A percentile compares a stretch with the other conserved stretches of the same genome.
Conservation (phyloP, 2,329 filamentous ascomycete species). For the Epichloe bromicola region DNA sequence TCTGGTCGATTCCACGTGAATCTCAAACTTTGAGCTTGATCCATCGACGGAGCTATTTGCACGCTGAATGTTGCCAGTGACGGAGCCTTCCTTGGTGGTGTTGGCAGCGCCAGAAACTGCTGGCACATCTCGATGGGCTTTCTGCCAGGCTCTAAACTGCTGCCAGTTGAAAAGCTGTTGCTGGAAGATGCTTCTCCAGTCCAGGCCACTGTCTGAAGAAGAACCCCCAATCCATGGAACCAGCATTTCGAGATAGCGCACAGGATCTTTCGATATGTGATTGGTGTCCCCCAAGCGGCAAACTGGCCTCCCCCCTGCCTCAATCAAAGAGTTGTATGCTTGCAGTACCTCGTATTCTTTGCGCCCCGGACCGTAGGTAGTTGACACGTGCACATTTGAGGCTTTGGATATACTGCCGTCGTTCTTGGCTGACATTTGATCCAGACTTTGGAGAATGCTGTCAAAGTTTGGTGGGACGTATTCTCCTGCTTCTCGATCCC, state of each 20-base stretch:
- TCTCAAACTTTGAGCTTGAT: background rate
- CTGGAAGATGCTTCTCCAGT: conserved; percentile 4
- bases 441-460: conserved; percentile 2
- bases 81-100: background rate
- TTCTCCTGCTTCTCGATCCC: conserved; percentile 4
- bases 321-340: conserved; percentile 2
- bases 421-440: conserved; percentile 6
- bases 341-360: conserved; percentile 4
- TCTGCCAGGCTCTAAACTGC: conserved; percentile 3
- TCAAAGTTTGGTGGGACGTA: conserved; percentile 3
- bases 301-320: conserved; percentile 3
- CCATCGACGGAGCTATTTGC: background rate
- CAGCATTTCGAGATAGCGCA: background rate
- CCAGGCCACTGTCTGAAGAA: background rate
- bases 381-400: background rate
- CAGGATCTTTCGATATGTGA: conserved; percentile 2
- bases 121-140: background rate
- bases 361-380: conserved; percentile 1
- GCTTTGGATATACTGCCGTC: background rate
- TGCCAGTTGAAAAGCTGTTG: conserved; percentile 4
- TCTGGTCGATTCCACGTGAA: background rate
- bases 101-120: background rate
- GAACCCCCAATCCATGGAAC: background rate
- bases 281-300: conserved; percentile 1
- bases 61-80: too few species aligned